These are phyloP conservation scores for Verticillium zaregamsianum DNA, from an alignment of 2,329 filamentous ascomycete genomes.

Conservation along the genomic window DNA sequence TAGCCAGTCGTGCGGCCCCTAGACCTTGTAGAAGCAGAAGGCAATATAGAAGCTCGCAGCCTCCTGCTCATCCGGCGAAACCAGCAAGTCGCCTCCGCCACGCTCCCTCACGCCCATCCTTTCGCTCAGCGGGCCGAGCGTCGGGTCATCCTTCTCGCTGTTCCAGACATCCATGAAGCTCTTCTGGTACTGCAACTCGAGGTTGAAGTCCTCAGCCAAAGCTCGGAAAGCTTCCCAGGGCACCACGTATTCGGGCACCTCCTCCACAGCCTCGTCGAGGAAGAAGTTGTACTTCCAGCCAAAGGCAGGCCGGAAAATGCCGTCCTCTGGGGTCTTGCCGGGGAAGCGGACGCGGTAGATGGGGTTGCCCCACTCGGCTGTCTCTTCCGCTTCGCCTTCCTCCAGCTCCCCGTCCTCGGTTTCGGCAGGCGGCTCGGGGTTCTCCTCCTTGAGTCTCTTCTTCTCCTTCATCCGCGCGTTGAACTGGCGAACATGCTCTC, in stretches of 20 bases:
- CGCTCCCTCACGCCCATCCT: slow-evolving; percentile 89
- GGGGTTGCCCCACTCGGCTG: slow-evolving; percentile 84
- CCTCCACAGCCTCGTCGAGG: slow-evolving; percentile 91
- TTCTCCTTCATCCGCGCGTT: slow-evolving; percentile 53
- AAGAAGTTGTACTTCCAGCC: slow-evolving; percentile 99
- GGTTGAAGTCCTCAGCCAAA: slow-evolving; percentile 91
- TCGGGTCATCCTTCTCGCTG: slow-evolving; percentile 79
- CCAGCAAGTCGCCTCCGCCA: slow-evolving; percentile 60
- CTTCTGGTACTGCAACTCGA: slow-evolving; percentile 92
- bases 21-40: slow-evolving; percentile 97
- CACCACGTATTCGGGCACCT: slow-evolving; percentile 95
- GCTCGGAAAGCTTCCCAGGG: slow-evolving; percentile 98
- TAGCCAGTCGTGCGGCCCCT: slow-evolving; percentile 13
- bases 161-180: slow-evolving; percentile 89
- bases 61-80: slow-evolving; percentile 86
- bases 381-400: slow-evolving; percentile 59
- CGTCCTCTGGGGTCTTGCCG: slow-evolving; percentile 75
- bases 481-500: slow-evolving; percentile 70
- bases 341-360: slow-evolving; percentile 92
- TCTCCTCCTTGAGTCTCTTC: slow-evolving; percentile 28
- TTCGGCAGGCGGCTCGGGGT: slow-evolving; percentile 22
- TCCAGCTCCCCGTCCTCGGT: slow-evolving; percentile 45
- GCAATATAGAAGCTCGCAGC: slow-evolving; percentile 88
- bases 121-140: slow-evolving; percentile 80
- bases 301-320: slow-evolving; percentile 88